These are phyloP conservation scores for Artemisia annua DNA, from an alignment of 129 eudicot species.

Conservation along the genomic window DNA sequence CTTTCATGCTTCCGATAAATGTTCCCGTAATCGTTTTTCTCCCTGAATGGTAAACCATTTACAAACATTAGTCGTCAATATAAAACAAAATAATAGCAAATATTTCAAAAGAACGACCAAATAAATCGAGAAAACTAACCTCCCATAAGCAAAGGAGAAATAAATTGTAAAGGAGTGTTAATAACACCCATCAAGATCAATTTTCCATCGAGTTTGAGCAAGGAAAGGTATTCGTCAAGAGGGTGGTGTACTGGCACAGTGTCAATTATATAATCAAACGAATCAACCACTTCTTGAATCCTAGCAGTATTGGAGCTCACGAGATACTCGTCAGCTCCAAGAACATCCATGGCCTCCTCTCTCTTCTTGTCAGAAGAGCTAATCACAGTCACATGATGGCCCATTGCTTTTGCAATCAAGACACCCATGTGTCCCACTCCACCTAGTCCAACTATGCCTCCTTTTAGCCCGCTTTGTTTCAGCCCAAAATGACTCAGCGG, in stretches of 20 bases:
- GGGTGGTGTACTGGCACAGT: conserved; percentile 73
- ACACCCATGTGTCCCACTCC: conserved; percentile 99
- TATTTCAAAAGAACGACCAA: not conserved
- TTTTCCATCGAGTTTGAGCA: conserved; percentile 81
- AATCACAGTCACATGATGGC: conserved; percentile 87
- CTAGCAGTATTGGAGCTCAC: conserved; percentile 62
- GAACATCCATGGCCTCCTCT: conserved; percentile 72
- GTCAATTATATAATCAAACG: conserved; percentile 85
- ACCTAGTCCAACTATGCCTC: conserved; percentile 90
- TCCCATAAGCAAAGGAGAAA: conserved; percentile 74
- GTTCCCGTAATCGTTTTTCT: conserved; percentile 88
- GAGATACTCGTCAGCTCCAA: conserved; percentile 81
- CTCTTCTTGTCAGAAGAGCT: conserved; percentile 78
- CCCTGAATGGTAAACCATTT: conserved; percentile 32
- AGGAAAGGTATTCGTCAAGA: conserved; percentile 70
- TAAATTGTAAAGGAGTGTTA: conserved; percentile 63
- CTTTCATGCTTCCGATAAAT: conserved; percentile 89
- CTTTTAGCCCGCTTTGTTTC: conserved; percentile 66
- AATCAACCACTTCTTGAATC: conserved; percentile 59
- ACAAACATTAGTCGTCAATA: not conserved
- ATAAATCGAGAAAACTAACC: conserved; percentile 41
- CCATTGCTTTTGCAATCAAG: conserved; percentile 86
- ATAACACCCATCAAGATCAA: conserved; percentile 80
- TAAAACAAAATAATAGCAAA: not conserved
- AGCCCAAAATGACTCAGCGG: conserved; percentile 85